A percentile compares a stretch with the other conserved stretches of the same genome.
phyloP scores from a whole-genome alignment of 345 rosid genomes.

The Firmiana major region DNA sequence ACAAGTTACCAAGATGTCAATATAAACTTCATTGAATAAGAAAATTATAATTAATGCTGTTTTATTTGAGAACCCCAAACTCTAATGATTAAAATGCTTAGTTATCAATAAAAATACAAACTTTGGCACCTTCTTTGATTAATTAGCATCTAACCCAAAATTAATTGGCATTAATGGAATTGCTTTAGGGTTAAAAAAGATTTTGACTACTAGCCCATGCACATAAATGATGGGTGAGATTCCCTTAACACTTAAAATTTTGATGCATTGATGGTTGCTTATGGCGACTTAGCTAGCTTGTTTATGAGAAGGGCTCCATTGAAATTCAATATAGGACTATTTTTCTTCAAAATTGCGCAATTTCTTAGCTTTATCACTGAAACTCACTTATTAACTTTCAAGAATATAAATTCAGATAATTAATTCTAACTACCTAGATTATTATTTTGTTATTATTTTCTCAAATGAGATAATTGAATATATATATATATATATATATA shows the following conservation, averaged over 20 bases:
- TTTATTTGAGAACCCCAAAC: background rate
- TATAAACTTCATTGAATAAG: background rate
- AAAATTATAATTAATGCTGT: background rate
- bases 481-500: no score
- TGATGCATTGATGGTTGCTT: no score
- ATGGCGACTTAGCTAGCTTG: no score
- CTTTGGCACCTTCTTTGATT: background rate
- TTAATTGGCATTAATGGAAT: background rate
- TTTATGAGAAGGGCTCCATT: no score
- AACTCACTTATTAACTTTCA: background rate
- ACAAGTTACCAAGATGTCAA: background rate
- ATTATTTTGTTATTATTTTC: no score
- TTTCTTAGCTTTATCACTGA: background rate
- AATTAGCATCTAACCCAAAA: background rate
- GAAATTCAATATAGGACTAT: no score
- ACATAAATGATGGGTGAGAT: background rate
- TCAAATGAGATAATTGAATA: no score
- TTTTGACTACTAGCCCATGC: background rate
- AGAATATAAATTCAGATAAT: background rate
- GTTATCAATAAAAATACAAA: background rate
- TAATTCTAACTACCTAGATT: no score
- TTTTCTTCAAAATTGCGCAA: no score
- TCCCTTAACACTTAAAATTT: background rate
- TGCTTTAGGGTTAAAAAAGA: background rate
- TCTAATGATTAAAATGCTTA: background rate